Evolutionary conservation across 169 alveolate species (phyloP), one percentile per base, ranked within the genome.

Genomic region (Cryptosporidium meleagridis): DNA sequence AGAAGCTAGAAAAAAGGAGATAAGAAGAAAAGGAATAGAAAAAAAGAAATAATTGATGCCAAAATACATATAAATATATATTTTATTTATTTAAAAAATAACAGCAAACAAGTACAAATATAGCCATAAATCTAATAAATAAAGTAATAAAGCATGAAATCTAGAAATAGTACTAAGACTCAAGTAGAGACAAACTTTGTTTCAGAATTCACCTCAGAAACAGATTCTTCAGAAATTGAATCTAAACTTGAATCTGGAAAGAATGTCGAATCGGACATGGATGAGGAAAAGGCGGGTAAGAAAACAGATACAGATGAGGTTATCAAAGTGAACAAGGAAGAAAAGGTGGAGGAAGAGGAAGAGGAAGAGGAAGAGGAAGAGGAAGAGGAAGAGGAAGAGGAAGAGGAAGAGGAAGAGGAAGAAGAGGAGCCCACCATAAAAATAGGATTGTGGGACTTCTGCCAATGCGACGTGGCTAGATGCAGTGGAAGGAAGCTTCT

Each of bases 401-500:
- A 37, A 0, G 52, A 35, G 0, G 48, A 12, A 0, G 35, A 26
- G 0, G 53, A 35, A 18, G 86, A 53, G 37, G 26, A 31, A 8
- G 61, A 58, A 29, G 58, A 53, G 1, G 51, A 75, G 59, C 55
- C 58, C 26, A n/a, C n/a, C 18, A 93, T 97, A 44, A 94, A 92
- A 70, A 93, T 96, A 53, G 92, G 95, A 80, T 92, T 96, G 96
- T 96, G 98, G 96, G 97, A 97, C 91, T 97, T 96, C 84, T 96
- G 95, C 55, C 98, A 97, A 85, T 97, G 99, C 91, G 99, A 97
- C 85, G 95, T 97, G 26, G 96, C 96, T 87, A 94, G 96, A 67
- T 97, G 99, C 86, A 95, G 98, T 35, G 99, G 99, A 1, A 94
- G 97, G 85, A 96, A 96, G 84, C 91, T 97, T 71, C 92, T 95